phyloP scores from a whole-genome alignment of 1,139 yeast species.

The Chernovozyma aurita region DNA sequence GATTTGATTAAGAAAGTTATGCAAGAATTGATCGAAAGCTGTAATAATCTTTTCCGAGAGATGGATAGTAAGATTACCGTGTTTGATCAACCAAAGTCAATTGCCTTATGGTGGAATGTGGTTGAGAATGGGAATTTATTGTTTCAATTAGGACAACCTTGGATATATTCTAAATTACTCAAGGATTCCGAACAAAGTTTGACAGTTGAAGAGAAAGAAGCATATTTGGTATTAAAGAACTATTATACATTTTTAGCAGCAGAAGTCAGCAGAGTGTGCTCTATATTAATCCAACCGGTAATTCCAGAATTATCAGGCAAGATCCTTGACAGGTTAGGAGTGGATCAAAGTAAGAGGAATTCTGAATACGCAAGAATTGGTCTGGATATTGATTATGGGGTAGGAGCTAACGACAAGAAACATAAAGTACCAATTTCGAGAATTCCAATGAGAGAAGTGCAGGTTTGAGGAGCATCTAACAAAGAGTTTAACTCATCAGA shows the following conservation, averaged over 20 bases:
- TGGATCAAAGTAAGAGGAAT: constrained; percentile 36
- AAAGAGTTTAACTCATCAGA: too few species aligned
- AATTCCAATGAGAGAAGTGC: constrained; percentile 17
- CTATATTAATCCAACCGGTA: constrained; percentile 67
- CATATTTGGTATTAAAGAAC: constrained; percentile 34
- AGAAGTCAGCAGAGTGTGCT: constrained; percentile 64
- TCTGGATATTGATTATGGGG: constrained; percentile 27
- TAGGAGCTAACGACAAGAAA: constrained; percentile 9
- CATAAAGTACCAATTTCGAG: constrained; percentile 25
- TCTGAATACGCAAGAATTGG: constrained; percentile 38
- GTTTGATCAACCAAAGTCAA: constrained; percentile 58
- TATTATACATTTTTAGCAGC: constrained; percentile 59
- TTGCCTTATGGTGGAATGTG: constrained; percentile 58
- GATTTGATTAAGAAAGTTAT: constrained; percentile 15
- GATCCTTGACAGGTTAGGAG: constrained; percentile 64
- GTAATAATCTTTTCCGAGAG: constrained; percentile 16
- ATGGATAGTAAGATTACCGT: constrained; percentile 41
- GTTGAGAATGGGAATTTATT: constrained; percentile 62
- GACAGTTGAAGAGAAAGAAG: constrained; percentile 9
- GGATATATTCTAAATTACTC: constrained; percentile 36
- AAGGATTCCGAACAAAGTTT: constrained; percentile 32
- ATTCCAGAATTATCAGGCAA: constrained; percentile 59
- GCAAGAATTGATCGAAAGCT: constrained; percentile 15
- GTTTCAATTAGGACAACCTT: constrained; percentile 58
- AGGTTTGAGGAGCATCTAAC: too few species aligned